Base-by-base conservation (phyloP, 352 stramenopile genomes). In the Pythium dissotocum region DNA sequence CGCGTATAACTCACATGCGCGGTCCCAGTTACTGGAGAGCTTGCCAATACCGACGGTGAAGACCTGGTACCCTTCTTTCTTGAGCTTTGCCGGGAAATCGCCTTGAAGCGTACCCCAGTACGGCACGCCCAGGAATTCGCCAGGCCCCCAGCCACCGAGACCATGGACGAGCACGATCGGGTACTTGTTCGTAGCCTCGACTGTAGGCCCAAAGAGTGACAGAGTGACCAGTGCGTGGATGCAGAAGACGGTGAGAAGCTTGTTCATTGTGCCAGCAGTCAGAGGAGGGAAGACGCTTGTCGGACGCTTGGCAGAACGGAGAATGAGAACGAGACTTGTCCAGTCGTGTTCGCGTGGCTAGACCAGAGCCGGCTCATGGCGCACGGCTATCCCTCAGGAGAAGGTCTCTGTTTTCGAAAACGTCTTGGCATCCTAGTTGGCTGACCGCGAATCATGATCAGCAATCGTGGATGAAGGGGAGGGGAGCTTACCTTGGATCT, bases 101-200 rank as follows among this genome's bases (percentile, higher is more conserved):
- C 76, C 74, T 58, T 87, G 77, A 16, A 81, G 71, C 1, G 71
- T 69, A 2, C 77, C 81, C 79, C 79, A 89, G 61, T 88, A 88
- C 65, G 76, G 75, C 60, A 82, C 67, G 13, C 73, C 77, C 24
- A 77, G 67, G 18, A 87, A 61, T 52, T 87, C 77, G 46, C 79
- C 73, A 2, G 58, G 70, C 21, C 70, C 77, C 72, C 75, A 88
- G 49, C 79, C 81, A 30, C 61, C 68, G 52, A 89, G 77, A 13
- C 81, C 81, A 52, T 88, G 78, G 12, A 88, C 77, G 24, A 89
- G 60, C 32, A 89, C 72, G 14, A 84, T 73, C 33, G 79, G 79
- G 56, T 82, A 83, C 35, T 75, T 67, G 69, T 84, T 83, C 16
- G 48, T 33, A 16, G 60, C 60, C 14, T 40, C 24, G 32, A 16